A percentile compares a stretch with the other conserved stretches of the same genome.
phyloP scores from a whole-genome alignment of 441 rosid species.

The Eruca vesicaria region DNA sequence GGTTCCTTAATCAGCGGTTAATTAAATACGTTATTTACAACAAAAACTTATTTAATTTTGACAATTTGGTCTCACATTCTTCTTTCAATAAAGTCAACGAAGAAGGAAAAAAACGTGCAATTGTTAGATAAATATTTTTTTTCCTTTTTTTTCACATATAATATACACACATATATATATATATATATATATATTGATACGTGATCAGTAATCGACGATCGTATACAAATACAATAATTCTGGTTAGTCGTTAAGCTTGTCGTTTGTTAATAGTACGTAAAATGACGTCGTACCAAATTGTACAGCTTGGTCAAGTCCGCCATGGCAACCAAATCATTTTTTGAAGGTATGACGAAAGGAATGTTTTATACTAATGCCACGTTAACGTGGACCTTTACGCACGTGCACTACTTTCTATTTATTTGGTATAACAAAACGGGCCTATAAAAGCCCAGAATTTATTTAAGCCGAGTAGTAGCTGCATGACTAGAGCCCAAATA shows the following conservation, averaged over 20 bases:
- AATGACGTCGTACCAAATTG: constrained; percentile 20
- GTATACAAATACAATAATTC: not conserved
- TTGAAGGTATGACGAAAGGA: not conserved
- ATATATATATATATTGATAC: not conserved
- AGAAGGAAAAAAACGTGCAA: not conserved
- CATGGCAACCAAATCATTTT: not conserved
- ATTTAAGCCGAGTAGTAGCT: not conserved
- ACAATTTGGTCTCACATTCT: not conserved
- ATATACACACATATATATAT: too few relatives aligned
- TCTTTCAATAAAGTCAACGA: constrained; percentile 16
- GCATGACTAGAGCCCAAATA: not conserved
- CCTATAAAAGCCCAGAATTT: not conserved
- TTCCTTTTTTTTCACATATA: too few relatives aligned
- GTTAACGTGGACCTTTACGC: constrained; percentile 10
- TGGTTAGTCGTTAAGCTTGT: constrained; percentile 13
- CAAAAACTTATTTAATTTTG: not conserved
- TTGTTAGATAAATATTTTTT: not conserved
- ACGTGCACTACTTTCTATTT: constrained; percentile 6
- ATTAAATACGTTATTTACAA: not conserved
- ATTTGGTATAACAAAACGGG: not conserved
- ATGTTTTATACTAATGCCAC: not conserved
- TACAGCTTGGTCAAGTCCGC: constrained; percentile 18
- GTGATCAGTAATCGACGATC: constrained; percentile 3
- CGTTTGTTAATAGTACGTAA: constrained; percentile 8
- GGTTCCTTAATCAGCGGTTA: constrained; percentile 24